Evolutionary conservation across 768 basidiomycete genomes (phyloP), one percentile per base, ranked within the genome.

Genomic region (Russula griseocarnosa): DNA sequence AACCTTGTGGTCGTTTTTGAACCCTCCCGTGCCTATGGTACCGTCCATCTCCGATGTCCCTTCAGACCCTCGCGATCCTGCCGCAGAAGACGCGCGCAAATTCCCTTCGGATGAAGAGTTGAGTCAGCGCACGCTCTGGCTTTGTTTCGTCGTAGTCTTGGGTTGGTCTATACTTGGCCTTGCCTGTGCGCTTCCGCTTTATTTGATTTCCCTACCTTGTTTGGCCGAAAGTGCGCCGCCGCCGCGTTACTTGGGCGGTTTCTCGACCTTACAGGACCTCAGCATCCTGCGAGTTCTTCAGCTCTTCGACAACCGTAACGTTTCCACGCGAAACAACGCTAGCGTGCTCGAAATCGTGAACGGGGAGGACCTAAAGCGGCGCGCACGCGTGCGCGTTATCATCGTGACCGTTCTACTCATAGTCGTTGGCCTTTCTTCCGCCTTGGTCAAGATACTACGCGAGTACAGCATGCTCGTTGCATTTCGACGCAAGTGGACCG

Each of bases 61-160:
- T 13, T 81, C 83, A 6, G 77, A 84, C 62, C 78, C 83, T 9
- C 82, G 83, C 11, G 78, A 78, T 22, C 83, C 83, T 3, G 67
- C 74, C 2, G 75, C 77, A 9, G 72, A 71, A 42, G 86, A 87
- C 67, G 81, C 85, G 1, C 71, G 77, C 60, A 75, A 83, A 1
- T 87, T 90, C 70, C 87, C 88, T 4, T 88, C 89, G 1, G 89
- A 92, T 67, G 88, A 88, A 69, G 79, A 87, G 69, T 81, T 91
- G 63, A 81, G 76, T 65, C 88, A 92, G 71, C 82, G 88, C n/a
- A 79, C 79, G 16, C 77, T 92, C 28, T 89, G 86, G 83, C 76
- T 85, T 36, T 79, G 82, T 46, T 78, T 92, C 54, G 74, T 86
- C 34, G 79, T 92, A 55, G 82, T 81, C 16, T 74, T 86, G 11